Evolutionary conservation across 2,329 filamentous ascomycete genomes (phyloP), one percentile per base, ranked within the genome.

Genomic region (Paecilomyces sp.): DNA sequence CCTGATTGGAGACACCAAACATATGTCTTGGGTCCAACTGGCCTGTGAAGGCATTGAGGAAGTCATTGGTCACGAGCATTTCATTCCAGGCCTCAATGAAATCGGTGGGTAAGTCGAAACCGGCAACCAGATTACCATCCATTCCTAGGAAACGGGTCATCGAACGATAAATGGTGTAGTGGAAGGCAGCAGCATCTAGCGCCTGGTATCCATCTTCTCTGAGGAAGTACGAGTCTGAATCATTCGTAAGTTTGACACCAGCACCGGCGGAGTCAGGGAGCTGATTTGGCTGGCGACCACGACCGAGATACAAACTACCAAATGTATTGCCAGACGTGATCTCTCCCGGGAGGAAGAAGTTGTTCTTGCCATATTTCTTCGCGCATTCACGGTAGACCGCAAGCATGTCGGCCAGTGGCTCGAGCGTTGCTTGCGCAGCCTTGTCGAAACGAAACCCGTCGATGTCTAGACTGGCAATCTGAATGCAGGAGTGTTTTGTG

Each of bases 281-380:
- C 76, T 79, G 78, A 54, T 76, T 66, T 2, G 81, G 79, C 57
- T 83, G 75, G 61, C 81, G 79, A 24, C 83, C 83, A 56, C 83
- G 77, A 9, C 83, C 83, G 18, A 85, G 67, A 61, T 84, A 84
- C 52, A 85, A 75, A 2, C 81, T 77, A 1, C 79, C 82, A 59
- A 83, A 79, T 6, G 77, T 78, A 62, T 85, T 83, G 41, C 82
- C 82, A 64, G 80, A 79, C 24, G 82, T 83, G 54, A 85, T 81
- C 71, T 86, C 83, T 34, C 83, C 83, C 7, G 81, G 77, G n/a
- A 85, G 77, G 66, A 83, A 81, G 70, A 86, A 86, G 68, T 86
- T 85, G 2, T 79, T 66, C 69, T 86, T 86, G 57, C 80, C 79
- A 24, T 79, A 70, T 8, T 70, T 67, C 15, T 67, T 64, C 1